Evolutionary conservation across 1,284 basidiomycete species (phyloP).

Genomic region (Anthracocystis walkeri): DNA sequence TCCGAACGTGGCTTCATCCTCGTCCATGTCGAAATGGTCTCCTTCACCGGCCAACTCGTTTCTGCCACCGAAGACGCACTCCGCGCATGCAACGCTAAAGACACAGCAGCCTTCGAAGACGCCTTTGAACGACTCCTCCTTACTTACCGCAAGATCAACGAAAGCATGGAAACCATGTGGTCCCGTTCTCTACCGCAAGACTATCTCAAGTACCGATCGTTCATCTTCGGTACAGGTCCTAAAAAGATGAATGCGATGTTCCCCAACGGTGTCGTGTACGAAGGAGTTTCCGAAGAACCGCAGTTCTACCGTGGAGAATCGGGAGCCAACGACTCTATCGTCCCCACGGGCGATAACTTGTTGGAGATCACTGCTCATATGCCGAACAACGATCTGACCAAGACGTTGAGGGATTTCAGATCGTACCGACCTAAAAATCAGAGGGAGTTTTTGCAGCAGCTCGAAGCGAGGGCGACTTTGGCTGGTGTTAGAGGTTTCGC

Average conservation of each 20-base stretch:
- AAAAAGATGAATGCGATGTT: slow-evolving; percentile 66
- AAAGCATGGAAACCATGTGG: slow-evolving; percentile 68
- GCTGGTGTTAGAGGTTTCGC: slow-evolving; percentile 51
- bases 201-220: slow-evolving; percentile 65
- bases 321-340: slow-evolving; percentile 61
- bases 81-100: slow-evolving; percentile 40
- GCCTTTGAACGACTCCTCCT: slow-evolving; percentile 46
- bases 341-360: slow-evolving; percentile 65
- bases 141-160: slow-evolving; percentile 62
- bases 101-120: slow-evolving; percentile 51
- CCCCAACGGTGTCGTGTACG: slow-evolving; percentile 65
- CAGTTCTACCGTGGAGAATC: slow-evolving; percentile 60
- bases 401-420: slow-evolving; percentile 65
- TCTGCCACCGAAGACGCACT: slow-evolving; percentile 58
- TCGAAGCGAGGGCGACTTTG: slow-evolving; percentile 57
- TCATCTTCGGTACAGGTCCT: slow-evolving; percentile 67
- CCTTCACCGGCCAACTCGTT: slow-evolving; percentile 57
- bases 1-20: slow-evolving; percentile 63
- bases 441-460: slow-evolving; percentile 55
- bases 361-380: slow-evolving; percentile 64
- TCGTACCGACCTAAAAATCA: slow-evolving; percentile 62
- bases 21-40: slow-evolving; percentile 65
- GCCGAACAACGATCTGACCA: slow-evolving; percentile 65
- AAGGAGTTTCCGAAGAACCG: slow-evolving; percentile 52
- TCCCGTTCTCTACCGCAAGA: slow-evolving; percentile 47